phyloP scores from a whole-genome alignment of 108 stramenopile genomes.

The Cyclotella atomus region DNA sequence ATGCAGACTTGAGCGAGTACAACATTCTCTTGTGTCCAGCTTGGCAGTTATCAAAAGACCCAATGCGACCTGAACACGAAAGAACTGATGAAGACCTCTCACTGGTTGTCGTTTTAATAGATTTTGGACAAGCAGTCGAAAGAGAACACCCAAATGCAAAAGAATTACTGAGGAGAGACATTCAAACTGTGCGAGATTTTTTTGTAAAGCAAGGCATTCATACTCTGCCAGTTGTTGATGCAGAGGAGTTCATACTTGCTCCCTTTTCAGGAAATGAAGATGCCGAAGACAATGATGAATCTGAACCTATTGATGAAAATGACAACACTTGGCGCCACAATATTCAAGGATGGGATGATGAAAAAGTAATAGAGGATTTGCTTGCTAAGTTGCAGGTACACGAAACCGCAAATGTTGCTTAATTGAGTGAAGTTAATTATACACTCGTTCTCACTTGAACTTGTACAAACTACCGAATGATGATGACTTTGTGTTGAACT shows the following conservation, averaged over 20 bases:
- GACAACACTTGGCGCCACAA: slow-evolving; percentile 23
- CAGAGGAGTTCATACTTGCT: slow-evolving; percentile 48
- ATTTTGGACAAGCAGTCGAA: slow-evolving; percentile 86
- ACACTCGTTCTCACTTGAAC: too few relatives aligned
- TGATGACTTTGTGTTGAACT: slow-evolving; percentile 28
- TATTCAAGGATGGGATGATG: slow-evolving; percentile 32
- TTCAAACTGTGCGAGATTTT: slow-evolving; percentile 61
- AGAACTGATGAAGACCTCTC: slow-evolving; percentile 35
- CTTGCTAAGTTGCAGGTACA: slow-evolving; percentile 8
- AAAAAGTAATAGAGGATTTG: slow-evolving; percentile 26
- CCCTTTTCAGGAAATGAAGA: slow-evolving; percentile 4
- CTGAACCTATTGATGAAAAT: not conserved
- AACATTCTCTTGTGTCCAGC: slow-evolving; percentile 77
- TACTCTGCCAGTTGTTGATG: slow-evolving; percentile 32
- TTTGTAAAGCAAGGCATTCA: slow-evolving; percentile 63
- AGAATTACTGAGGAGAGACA: slow-evolving; percentile 60
- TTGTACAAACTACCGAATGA: too few relatives aligned
- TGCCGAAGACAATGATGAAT: not conserved
- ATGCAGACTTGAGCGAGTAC: slow-evolving; percentile 85
- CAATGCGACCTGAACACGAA: slow-evolving; percentile 1
- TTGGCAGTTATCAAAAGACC: slow-evolving; percentile 37
- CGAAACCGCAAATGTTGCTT: too few relatives aligned
- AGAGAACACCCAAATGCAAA: slow-evolving; percentile 58
- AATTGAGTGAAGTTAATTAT: too few relatives aligned
- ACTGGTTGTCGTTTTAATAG: slow-evolving; percentile 76